These are phyloP conservation scores for Aegilops sharonensis DNA, from an alignment of 176 grass and related monocot species.

Conservation along the genomic window DNA sequence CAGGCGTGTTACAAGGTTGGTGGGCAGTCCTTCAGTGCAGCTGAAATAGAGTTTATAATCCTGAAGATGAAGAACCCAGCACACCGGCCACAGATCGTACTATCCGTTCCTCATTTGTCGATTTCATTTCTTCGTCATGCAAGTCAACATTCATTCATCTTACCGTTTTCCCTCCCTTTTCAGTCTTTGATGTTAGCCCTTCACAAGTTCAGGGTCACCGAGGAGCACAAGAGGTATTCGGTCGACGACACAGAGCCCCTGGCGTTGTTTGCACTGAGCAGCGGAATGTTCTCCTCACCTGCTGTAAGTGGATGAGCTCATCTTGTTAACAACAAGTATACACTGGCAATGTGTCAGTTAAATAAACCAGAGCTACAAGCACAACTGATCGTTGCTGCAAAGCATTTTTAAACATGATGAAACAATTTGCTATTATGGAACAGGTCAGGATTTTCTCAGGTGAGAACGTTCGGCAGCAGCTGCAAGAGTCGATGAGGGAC, in stretches of 20 bases:
- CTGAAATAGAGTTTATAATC: constrained; percentile 86
- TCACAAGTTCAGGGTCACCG: constrained; percentile 87
- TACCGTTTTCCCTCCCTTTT: constrained; percentile 29
- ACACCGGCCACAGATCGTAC: constrained; percentile 79
- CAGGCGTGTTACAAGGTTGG: constrained; percentile 93
- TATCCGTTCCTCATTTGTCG: constrained; percentile 2
- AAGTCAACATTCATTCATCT: neutral
- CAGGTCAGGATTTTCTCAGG: constrained; percentile 88
- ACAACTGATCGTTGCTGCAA: too few relatives aligned
- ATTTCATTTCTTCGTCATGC: neutral
- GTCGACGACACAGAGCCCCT: constrained; percentile 60
- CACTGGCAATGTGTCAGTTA: neutral
- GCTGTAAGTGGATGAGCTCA: constrained; percentile 48
- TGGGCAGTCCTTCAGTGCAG: constrained; percentile 78
- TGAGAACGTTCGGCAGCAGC: constrained; percentile 45
- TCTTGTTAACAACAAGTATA: neutral
- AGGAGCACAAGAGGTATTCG: constrained; percentile 69
- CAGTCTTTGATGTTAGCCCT: constrained; percentile 87
- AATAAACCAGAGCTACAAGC: too few relatives aligned
- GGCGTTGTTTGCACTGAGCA: constrained; percentile 75
- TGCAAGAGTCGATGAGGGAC: constrained; percentile 80
- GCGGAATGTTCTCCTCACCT: constrained; percentile 95
- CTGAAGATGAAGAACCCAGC: constrained; percentile 79
- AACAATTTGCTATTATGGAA: neutral
- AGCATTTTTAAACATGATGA: too few relatives aligned